Percentiles rank a stretch among this genome's conserved stretches.
These are phyloP conservation scores for Talaromyces piceae DNA, from an alignment of 2,329 filamentous ascomycete species.

Conservation along the genomic window DNA sequence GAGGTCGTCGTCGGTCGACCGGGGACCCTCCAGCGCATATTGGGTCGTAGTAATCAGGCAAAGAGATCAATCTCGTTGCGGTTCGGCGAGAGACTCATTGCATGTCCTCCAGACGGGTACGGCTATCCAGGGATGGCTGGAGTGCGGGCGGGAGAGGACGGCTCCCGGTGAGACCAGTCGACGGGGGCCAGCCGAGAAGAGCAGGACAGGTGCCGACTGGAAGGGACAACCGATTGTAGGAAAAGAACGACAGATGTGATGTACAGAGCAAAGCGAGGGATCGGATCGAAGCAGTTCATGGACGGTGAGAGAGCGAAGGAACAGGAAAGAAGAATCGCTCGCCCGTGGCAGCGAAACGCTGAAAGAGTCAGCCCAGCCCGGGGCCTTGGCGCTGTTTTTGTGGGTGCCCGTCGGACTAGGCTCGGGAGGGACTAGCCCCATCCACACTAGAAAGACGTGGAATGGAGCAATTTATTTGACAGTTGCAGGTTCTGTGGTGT, in stretches of 20 bases:
- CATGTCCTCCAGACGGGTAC: constrained; percentile 1
- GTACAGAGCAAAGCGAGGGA: not conserved
- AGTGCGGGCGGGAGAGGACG: not conserved
- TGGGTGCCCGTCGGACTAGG: not conserved
- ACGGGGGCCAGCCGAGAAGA: not conserved
- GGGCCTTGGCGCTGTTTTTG: not conserved
- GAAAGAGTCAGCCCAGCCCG: not conserved
- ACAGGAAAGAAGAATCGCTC: not conserved
- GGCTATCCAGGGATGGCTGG: not conserved
- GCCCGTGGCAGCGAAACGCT: not conserved
- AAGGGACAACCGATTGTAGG: too few species aligned
- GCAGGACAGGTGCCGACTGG: not conserved
- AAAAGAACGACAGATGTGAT: not conserved
- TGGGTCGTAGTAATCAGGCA: constrained; percentile 18
- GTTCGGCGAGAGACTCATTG: constrained; percentile 11
- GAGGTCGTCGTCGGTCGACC: constrained; percentile 45
- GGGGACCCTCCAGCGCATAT: constrained; percentile 59
- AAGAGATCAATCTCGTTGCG: constrained; percentile 10
- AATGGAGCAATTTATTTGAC: too few species aligned
- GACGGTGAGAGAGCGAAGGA: too few species aligned
- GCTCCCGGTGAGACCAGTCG: not conserved
- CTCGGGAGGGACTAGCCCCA: not conserved
- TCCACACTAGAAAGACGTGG: not conserved
- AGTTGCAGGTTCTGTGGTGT: too few species aligned
- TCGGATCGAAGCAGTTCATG: not conserved